Conservation (phyloP, 2,329 filamentous ascomycete species). For the Lasiodiplodia hormozganensis region DNA sequence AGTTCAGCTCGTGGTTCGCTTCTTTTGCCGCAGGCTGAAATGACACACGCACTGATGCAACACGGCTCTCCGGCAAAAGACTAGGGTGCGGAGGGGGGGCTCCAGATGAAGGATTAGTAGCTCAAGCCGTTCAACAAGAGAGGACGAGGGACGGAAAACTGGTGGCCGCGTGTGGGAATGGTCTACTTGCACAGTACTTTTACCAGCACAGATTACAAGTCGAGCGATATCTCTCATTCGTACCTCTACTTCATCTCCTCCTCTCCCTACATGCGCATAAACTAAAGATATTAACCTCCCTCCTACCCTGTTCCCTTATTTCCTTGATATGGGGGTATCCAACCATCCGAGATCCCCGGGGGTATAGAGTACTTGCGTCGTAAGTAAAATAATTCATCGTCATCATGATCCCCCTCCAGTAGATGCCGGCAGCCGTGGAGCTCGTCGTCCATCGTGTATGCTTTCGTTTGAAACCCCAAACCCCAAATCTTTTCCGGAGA, state of each 20-base stretch:
- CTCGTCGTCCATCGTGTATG: background rate
- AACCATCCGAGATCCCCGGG: background rate
- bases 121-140: no score
- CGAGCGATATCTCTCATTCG: background rate
- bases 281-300: background rate
- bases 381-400: background rate
- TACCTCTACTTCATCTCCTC: background rate
- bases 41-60: no score
- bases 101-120: no score
- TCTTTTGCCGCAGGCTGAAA: no score
- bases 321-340: background rate
- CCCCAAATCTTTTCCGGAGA: background rate
- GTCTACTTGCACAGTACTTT: background rate
- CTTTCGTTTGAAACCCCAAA: background rate
- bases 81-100: no score
- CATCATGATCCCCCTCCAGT: background rate
- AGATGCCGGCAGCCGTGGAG: conserved; percentile 2
- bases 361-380: background rate
- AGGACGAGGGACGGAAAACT: background rate
- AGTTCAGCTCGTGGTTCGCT: no score
- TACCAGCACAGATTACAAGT: background rate
- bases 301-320: background rate
- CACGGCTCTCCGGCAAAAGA: no score
- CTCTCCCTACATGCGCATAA: background rate
- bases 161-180: background rate